Evolutionary conservation across 1,284 basidiomycete species (phyloP).

Genomic region (Trichosporon sp.): DNA sequence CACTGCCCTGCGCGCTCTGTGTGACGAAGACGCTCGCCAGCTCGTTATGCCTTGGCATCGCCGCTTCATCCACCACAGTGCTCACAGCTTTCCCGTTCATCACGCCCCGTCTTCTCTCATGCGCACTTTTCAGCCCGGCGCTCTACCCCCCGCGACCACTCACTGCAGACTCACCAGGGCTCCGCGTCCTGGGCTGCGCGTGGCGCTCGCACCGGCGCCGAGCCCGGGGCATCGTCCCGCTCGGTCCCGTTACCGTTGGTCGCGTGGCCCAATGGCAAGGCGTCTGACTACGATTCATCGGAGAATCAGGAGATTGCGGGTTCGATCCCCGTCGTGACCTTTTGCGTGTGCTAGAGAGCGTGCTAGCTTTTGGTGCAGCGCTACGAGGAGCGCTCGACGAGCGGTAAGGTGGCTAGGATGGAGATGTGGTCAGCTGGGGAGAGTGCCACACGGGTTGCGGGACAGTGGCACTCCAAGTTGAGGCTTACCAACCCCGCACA

Average conservation of each 20-base stretch:
- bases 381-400: background rate
- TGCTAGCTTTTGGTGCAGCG: background rate
- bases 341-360: background rate
- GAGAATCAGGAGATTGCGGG: conserved; percentile 15
- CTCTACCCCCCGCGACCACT: background rate
- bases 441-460: background rate
- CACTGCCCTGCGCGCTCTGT: too few relatives aligned
- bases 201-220: background rate
- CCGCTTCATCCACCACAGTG: too few relatives aligned
- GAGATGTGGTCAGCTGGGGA: background rate
- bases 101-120: too few relatives aligned
- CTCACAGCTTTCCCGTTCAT: too few relatives aligned
- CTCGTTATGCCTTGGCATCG: too few relatives aligned
- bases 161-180: background rate
- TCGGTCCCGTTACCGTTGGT: background rate
- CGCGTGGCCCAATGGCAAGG: conserved; percentile 16
- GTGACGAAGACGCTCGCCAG: too few relatives aligned
- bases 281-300: conserved; percentile 14
- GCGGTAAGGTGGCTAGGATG: too few relatives aligned
- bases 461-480: too few relatives aligned
- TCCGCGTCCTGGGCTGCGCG: background rate
- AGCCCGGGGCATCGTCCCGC: background rate
- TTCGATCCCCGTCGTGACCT: conserved; percentile 17
- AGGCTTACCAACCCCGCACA: too few relatives aligned
- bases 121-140: too few relatives aligned